These are phyloP conservation scores for Nicotiana paniculata DNA, from an alignment of 257 asterid species.

Conservation along the genomic window DNA sequence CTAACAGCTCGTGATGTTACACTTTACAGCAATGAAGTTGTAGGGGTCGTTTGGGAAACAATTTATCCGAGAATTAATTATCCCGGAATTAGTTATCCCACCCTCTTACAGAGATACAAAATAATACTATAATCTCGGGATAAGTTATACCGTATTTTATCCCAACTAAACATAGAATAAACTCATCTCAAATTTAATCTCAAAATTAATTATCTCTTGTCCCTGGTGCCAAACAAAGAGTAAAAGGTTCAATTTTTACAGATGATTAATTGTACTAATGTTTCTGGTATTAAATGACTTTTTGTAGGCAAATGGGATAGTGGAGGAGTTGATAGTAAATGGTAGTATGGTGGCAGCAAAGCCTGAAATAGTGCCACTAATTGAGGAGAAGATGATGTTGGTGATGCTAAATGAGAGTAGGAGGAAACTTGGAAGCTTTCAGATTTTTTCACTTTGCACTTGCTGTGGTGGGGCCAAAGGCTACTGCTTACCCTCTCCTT, in stretches of 20 bases:
- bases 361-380: constrained; percentile 38
- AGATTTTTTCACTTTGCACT: constrained; percentile 65
- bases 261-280: neutral
- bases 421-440: constrained; percentile 62
- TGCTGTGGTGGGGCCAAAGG: constrained; percentile 53
- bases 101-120: no score
- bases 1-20: neutral
- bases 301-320: constrained; percentile 30
- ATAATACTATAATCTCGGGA: no score
- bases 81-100: no score
- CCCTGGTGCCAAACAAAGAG: no score
- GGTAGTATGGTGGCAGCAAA: constrained; percentile 14
- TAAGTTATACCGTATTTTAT: no score
- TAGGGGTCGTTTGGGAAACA: no score
- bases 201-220: no score
- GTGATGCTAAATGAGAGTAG: constrained; percentile 49
- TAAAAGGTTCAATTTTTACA: no score
- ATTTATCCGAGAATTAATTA: no score
- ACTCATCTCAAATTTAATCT: no score
- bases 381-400: constrained; percentile 39
- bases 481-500: constrained; percentile 61
- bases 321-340: constrained; percentile 15
- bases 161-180: no score
- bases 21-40: no score
- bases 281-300: constrained; percentile 1